These are phyloP conservation scores for Porodaedalea pini DNA, from an alignment of 1,284 basidiomycete genomes.

Conservation along the genomic window DNA sequence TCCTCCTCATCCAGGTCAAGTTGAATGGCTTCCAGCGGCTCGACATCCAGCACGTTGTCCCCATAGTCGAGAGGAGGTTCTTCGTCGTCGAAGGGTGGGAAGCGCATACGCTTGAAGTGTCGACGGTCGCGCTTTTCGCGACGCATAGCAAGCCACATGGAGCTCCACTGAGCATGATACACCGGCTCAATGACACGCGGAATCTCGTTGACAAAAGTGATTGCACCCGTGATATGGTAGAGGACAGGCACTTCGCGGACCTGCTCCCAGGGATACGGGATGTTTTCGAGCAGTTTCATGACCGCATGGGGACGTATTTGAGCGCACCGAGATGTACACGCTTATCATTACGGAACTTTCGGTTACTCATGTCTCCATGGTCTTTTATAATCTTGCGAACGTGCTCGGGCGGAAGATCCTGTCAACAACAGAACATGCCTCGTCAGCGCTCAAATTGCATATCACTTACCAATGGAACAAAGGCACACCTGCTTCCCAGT, in stretches of 20 bases:
- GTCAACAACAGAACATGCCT: conserved; percentile 20
- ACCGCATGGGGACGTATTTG: conserved; percentile 99
- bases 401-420: conserved; percentile 91
- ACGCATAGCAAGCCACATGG: conserved; percentile 99
- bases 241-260: conserved; percentile 95
- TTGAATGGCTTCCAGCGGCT: conserved; percentile 97
- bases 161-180: conserved; percentile 99
- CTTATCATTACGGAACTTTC: conserved; percentile 98
- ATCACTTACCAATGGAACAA: background rate
- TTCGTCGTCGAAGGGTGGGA: conserved; percentile 99
- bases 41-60: conserved; percentile 97
- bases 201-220: conserved; percentile 99
- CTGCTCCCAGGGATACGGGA: conserved; percentile 99
- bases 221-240: conserved; percentile 99
- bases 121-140: conserved; percentile 97
- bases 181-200: conserved; percentile 96
- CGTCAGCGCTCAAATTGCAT: background rate
- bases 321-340: conserved; percentile 97
- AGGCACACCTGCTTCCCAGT: conserved; percentile 84
- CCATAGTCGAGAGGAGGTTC: conserved; percentile 98
- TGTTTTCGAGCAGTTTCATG: conserved; percentile 98
- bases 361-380: conserved; percentile 95
- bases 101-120: conserved; percentile 99
- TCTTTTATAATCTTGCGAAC: conserved; percentile 98
- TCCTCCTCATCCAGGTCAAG: conserved; percentile 94